Evolutionary conservation across 306 rosid genomes (phyloP).

Genomic region (Medicago lupulina): DNA sequence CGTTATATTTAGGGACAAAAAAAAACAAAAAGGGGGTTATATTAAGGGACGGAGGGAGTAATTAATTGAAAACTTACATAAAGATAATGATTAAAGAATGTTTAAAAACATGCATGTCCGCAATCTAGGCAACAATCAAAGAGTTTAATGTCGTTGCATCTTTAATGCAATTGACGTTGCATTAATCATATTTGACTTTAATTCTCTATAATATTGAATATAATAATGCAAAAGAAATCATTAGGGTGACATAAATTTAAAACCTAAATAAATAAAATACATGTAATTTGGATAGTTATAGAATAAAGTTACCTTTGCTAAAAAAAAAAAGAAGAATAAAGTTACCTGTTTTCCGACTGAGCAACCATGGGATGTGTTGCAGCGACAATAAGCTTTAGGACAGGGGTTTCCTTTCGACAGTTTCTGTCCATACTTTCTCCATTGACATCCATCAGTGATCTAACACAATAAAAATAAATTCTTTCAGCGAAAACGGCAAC

Average conservation of each 20-base stretch:
- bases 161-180: neutral
- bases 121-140: neutral
- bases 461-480: constrained; percentile 24
- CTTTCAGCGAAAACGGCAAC: constrained; percentile 20
- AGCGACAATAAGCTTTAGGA: constrained; percentile 90
- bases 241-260: neutral
- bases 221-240: neutral
- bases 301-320: no score
- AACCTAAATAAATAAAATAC: neutral
- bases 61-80: neutral
- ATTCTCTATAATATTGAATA: neutral
- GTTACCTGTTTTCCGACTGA: constrained; percentile 91
- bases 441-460: constrained; percentile 94
- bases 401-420: constrained; percentile 90
- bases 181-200: neutral
- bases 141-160: neutral
- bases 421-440: constrained; percentile 97
- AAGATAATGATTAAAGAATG: neutral
- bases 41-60: no score
- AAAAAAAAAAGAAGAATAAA: no score
- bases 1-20: no score
- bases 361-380: constrained; percentile 81
- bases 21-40: no score
- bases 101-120: neutral
- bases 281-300: neutral